Conservation (phyloP, 2,329 filamentous ascomycete genomes). For the Calonectria pauciramosa region DNA sequence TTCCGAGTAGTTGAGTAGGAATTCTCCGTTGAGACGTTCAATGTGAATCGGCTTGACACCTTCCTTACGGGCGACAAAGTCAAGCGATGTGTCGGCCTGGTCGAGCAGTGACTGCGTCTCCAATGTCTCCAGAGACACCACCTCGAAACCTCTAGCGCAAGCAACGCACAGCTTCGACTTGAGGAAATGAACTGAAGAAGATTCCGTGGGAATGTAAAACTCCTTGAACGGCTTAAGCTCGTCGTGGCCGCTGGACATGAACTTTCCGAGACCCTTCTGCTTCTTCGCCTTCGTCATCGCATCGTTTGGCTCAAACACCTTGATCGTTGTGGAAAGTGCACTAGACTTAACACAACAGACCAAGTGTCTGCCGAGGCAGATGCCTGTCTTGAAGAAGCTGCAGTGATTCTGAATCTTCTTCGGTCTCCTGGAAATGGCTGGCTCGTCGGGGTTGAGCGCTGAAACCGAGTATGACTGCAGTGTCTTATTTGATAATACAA, state of each 20-base stretch:
- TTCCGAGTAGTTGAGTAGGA: conserved; percentile 97
- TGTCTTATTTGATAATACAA: conserved; percentile 94
- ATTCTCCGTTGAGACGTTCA: conserved; percentile 96
- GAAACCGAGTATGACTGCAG: conserved; percentile 90
- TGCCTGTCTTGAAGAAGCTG: conserved; percentile 98
- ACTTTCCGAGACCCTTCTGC: conserved; percentile 94
- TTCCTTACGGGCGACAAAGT: conserved; percentile 95
- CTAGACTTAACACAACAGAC: conserved; percentile 98
- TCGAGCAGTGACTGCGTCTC: conserved; percentile 97
- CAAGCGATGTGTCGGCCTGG: conserved; percentile 96
- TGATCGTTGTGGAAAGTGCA: conserved; percentile 94
- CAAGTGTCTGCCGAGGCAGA: conserved; percentile 92
- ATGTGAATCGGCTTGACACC: conserved; percentile 97
- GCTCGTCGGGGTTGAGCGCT: conserved; percentile 87
- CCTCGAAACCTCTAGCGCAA: conserved; percentile 95
- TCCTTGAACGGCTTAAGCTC: conserved; percentile 98
- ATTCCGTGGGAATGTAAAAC: conserved; percentile 98
- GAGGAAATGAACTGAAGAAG: conserved; percentile 97
- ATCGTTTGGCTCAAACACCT: conserved; percentile 99
- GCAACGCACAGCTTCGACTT: conserved; percentile 97
- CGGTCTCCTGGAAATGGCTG: conserved; percentile 83
- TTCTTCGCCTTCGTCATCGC: conserved; percentile 94
- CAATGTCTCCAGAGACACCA: conserved; percentile 96
- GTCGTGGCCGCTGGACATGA: conserved; percentile 94
- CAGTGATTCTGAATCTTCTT: conserved; percentile 98